phyloP scores from a whole-genome alignment of 352 stramenopile species.

The Globisporangium viniferum region DNA sequence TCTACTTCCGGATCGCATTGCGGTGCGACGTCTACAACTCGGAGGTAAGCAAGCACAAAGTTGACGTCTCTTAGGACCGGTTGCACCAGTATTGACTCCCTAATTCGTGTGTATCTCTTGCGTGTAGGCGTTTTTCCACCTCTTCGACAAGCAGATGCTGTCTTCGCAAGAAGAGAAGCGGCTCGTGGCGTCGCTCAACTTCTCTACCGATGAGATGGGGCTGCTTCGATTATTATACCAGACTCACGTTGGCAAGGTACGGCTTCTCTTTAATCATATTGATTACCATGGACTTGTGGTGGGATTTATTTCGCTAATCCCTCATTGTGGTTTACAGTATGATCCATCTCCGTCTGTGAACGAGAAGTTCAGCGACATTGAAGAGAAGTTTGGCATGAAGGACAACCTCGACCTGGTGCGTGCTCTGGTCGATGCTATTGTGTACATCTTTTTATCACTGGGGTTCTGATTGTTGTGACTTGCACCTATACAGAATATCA shows the following conservation, averaged over 20 bases:
- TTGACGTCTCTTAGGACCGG: no score
- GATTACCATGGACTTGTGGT: not conserved
- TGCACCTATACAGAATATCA: constrained; percentile 45
- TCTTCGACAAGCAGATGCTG: constrained; percentile 87
- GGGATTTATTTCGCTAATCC: not conserved
- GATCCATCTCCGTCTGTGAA: constrained; percentile 44
- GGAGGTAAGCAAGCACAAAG: constrained; percentile 24
- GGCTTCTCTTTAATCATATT: not conserved
- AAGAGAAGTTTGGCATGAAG: constrained; percentile 48
- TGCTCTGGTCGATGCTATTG: not conserved
- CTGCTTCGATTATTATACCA: constrained; percentile 64
- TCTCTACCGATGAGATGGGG: constrained; percentile 52
- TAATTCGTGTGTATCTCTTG: not conserved
- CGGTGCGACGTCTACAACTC: constrained; percentile 82
- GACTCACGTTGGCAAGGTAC: constrained; percentile 64
- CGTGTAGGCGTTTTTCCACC: constrained; percentile 69
- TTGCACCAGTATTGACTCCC: not conserved
- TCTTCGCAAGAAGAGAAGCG: constrained; percentile 59
- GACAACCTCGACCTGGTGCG: constrained; percentile 72
- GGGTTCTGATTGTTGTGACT: not conserved
- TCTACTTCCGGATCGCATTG: constrained; percentile 76
- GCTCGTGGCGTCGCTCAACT: constrained; percentile 70
- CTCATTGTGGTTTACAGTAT: constrained; percentile 39
- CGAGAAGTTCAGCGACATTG: constrained; percentile 60
- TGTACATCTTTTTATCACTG: constrained; percentile 1